Base-by-base conservation (phyloP, 306 rosid genomes). In the Vigna unguiculata region DNA sequence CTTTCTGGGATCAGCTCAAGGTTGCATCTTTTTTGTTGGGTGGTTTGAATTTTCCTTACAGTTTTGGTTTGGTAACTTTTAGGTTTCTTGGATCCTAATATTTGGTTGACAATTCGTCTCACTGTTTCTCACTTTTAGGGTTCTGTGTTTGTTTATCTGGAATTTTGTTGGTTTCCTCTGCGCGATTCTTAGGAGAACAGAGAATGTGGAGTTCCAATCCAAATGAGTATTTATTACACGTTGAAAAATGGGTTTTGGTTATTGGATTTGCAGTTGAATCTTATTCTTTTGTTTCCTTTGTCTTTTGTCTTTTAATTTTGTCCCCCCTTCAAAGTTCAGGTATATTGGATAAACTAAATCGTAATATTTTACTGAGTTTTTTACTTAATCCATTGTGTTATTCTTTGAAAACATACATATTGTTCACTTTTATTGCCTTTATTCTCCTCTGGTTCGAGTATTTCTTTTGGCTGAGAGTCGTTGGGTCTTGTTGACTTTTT, bases 1-100 rank as follows among this genome's bases (percentile, higher is more conserved):
- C 10, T 52, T 69, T 71, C 62, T 81, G 70, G 69, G 63, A 20
- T 81, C 4, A 51, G 25, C 73, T 62, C 78, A 62, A 81, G 75
- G 40, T 81, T 60, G 20, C 40, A 4, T 15, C 11, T 75, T 25
- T 48, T 34, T 34, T 62, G 49, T 38, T 6, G n/a, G 15, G 16
- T 38, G 52, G 4, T 43, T 54, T 3, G 38, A 8, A 68, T 68
- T 41, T 9, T 40, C 17, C 17, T 40, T 40, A 2, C 38, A 51
- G 22, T 8, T 22, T 17, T 43, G 71, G 5, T 1, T 30, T 71
- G 24, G 49, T 19, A 22, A 15, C 40, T 25, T 77, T 59, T 73
- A 4, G 60, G 54, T 9, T 81, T 69, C 60, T 19, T 69, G 61
- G 63, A 63, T 73, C 47, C 16, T 5, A 54, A 36, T 58, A 53